Conservation (phyloP, 768 basidiomycete species). For the Leucosporidium creatinivorum region DNA sequence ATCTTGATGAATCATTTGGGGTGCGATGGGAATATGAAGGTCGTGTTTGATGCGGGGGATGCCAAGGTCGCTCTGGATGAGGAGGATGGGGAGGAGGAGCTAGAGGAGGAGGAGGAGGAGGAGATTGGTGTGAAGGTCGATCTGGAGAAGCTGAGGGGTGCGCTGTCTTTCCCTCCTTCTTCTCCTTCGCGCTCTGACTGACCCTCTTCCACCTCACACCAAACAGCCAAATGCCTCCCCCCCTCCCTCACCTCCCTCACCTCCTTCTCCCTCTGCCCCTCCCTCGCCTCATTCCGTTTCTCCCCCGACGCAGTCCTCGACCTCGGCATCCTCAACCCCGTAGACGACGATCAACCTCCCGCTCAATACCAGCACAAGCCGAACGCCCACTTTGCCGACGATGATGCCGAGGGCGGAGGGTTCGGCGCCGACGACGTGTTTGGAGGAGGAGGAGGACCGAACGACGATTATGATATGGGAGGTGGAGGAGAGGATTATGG, state of each 20-base stretch:
- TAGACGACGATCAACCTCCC: constrained; percentile 42
- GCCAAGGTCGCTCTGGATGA: constrained; percentile 56
- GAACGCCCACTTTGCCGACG: neutral
- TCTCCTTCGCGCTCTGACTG: neutral
- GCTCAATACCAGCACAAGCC: constrained; percentile 15
- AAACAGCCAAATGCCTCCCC: constrained; percentile 50
- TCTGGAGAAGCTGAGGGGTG: constrained; percentile 37
- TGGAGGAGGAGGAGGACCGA: too few species aligned
- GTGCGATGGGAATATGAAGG: constrained; percentile 70
- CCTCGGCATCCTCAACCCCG: constrained; percentile 52
- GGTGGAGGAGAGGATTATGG: neutral
- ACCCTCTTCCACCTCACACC: neutral
- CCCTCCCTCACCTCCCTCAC: neutral
- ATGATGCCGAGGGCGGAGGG: constrained; percentile 18
- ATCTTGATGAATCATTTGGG: constrained; percentile 95
- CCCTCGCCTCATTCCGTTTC: constrained; percentile 75
- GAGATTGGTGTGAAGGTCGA: constrained; percentile 21
- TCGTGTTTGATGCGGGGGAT: constrained; percentile 95
- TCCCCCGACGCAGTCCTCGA: constrained; percentile 48
- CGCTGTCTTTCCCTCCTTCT: constrained; percentile 7
- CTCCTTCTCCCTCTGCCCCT: constrained; percentile 70
- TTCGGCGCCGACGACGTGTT: neutral
- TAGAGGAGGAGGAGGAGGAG: constrained; percentile 11
- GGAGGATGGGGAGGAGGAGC: constrained; percentile 55
- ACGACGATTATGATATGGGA: constrained; percentile 37